phyloP scores from a whole-genome alignment of 1,284 basidiomycete species.

The Thelephora terrestris region DNA sequence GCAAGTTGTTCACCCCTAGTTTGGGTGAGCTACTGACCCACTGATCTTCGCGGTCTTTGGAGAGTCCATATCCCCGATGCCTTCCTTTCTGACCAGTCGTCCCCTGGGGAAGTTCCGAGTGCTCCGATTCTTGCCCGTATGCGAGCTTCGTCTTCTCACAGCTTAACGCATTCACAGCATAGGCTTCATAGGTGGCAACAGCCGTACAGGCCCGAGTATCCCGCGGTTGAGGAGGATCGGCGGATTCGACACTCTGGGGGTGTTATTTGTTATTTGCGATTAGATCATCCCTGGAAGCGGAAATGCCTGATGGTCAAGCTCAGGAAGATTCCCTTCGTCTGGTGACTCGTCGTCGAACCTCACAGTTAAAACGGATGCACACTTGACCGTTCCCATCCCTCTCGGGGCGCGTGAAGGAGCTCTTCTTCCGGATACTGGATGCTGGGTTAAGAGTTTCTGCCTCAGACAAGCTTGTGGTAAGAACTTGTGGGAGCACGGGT shows the following conservation, averaged over 20 bases:
- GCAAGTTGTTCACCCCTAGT: constrained; percentile 62
- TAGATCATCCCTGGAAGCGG: constrained; percentile 28
- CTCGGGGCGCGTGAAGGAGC: constrained; percentile 38
- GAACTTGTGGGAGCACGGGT: constrained; percentile 27
- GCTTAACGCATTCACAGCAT: constrained; percentile 2
- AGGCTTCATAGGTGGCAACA: constrained; percentile 47
- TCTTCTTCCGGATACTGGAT: neutral
- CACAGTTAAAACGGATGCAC: constrained; percentile 26
- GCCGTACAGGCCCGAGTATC: constrained; percentile 39
- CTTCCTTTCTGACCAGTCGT: constrained; percentile 18
- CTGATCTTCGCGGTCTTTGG: too few species aligned
- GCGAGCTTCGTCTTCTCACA: constrained; percentile 3
- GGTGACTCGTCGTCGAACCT: constrained; percentile 39
- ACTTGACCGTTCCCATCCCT: constrained; percentile 16
- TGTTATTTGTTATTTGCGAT: constrained; percentile 34
- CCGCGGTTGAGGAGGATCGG: constrained; percentile 38
- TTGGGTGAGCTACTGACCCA: constrained; percentile 29
- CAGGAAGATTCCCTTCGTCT: constrained; percentile 30
- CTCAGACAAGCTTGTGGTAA: constrained; percentile 55
- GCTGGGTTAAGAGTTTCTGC: neutral
- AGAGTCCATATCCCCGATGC: neutral
- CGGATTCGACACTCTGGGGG: constrained; percentile 41
- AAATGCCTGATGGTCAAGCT: constrained; percentile 38
- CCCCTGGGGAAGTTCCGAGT: constrained; percentile 56
- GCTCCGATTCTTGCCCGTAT: constrained; percentile 44